A percentile compares a stretch with the other conserved stretches of the same genome.
Evolutionary conservation across 2,329 filamentous ascomycete genomes (phyloP).

Genomic region (Pestalotiopsis sp.): DNA sequence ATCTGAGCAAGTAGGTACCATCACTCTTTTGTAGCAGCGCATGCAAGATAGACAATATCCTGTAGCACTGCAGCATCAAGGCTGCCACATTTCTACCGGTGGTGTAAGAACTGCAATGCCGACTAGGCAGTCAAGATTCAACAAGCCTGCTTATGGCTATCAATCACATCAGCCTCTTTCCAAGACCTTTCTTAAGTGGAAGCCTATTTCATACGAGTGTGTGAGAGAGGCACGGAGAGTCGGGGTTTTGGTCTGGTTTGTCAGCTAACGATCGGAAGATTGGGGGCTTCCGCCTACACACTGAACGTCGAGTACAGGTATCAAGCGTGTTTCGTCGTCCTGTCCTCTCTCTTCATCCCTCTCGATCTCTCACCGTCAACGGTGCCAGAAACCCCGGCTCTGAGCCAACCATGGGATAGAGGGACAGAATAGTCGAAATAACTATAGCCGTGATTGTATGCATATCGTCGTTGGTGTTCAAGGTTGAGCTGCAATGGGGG

Average conservation of each 20-base stretch:
- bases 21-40: not conserved
- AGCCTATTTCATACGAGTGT: not conserved
- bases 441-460: not conserved
- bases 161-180: not conserved
- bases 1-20: not conserved
- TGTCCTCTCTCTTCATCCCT: not conserved
- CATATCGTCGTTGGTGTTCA: not conserved
- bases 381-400: not conserved
- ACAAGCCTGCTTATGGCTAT: not conserved
- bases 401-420: conserved; percentile 7
- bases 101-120: not conserved
- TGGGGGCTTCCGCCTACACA: not conserved
- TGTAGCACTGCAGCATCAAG: not conserved
- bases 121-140: not conserved
- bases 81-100: not conserved
- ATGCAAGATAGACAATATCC: not conserved
- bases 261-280: not conserved
- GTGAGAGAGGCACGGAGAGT: not conserved
- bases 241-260: not conserved
- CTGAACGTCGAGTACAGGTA: not conserved
- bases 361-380: not conserved
- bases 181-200: not conserved
- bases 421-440: not conserved
- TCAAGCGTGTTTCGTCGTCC: conserved; percentile 10
- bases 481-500: not conserved